These are phyloP conservation scores for Cylindrotheca fusiformis DNA, from an alignment of 108 stramenopile genomes.

Conservation along the genomic window DNA sequence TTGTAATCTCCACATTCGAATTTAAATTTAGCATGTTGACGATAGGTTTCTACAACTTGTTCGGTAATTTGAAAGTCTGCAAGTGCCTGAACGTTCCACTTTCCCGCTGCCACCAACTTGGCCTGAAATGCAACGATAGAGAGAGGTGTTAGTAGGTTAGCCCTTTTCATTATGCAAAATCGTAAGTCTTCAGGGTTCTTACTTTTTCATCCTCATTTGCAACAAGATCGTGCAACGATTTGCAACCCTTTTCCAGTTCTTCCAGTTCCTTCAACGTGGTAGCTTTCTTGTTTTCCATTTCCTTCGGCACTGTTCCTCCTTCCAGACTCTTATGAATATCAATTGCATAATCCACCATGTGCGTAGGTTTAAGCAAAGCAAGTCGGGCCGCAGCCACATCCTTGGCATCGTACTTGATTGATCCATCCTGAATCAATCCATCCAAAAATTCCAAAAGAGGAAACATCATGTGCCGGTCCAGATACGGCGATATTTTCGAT, in stretches of 20 bases:
- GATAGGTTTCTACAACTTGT: slow-evolving; percentile 75
- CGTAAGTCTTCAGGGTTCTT: slow-evolving; percentile 10
- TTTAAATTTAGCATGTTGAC: slow-evolving; percentile 86
- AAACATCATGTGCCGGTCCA: slow-evolving; percentile 97
- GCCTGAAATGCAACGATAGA: slow-evolving; percentile 36
- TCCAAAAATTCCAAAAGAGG: slow-evolving; percentile 91
- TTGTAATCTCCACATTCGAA: slow-evolving; percentile 95
- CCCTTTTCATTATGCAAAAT: not conserved
- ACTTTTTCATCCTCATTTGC: slow-evolving; percentile 76
- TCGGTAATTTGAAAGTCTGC: slow-evolving; percentile 55
- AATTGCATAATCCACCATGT: slow-evolving; percentile 93
- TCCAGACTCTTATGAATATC: slow-evolving; percentile 79
- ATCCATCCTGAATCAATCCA: slow-evolving; percentile 56
- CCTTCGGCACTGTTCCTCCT: slow-evolving; percentile 54
- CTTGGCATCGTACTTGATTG: slow-evolving; percentile 53
- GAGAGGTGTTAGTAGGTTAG: not conserved
- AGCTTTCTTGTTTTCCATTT: slow-evolving; percentile 81
- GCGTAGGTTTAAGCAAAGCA: slow-evolving; percentile 75
- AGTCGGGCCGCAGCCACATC: slow-evolving; percentile 83
- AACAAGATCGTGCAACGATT: slow-evolving; percentile 63
- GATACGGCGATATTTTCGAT: slow-evolving; percentile 73
- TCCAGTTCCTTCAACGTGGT: slow-evolving; percentile 68
- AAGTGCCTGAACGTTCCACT: slow-evolving; percentile 78
- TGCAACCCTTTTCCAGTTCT: slow-evolving; percentile 70
- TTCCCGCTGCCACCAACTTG: slow-evolving; percentile 58